Base-by-base conservation (phyloP, 371 early-diverging fungal species). In the Apophysomyces variabilis region DNA sequence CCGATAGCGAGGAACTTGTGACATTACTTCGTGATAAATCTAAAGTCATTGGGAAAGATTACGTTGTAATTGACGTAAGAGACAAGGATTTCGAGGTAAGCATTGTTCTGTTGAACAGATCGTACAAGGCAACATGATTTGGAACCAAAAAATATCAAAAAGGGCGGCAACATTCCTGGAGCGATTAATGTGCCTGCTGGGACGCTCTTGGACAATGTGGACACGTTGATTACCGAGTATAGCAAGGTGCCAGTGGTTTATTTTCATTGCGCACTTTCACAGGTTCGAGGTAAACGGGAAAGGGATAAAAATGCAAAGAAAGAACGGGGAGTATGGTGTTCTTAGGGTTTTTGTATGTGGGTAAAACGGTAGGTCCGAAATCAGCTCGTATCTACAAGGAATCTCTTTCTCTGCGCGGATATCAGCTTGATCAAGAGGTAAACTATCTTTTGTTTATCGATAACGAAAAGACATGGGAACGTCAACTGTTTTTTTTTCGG, bases 251-350 rank as follows among this genome's bases (percentile, higher is more conserved):
- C 92, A 0, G 69, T 73, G 26, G 76, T 96, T 1, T 84, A 89
- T 64, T 94, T 96, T 68, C 95, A 95, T 69, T 96, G 96, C 68
- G 91, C 93, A 5, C 72, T 93, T 32, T 94, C 94, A 12, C 93
- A 95, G 74, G 90, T 90, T 12, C 82, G 91, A 57, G 93, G 79
- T 74, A 75, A 41, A 57, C 32, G 46, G 16, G 8, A 4, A 5
- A 66, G 21, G 14, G 21, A 43, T n/a, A 18, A 9, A 39, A 9
- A 26, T 26, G 32, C 32, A 26, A 26, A 26, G 41, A 32, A 35
- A 21, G 3, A 44, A 58, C 4, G 38, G 4, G 26, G 39, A 18
- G 13, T 11, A 59, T 50, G 12, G 11, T 14, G n/a, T 11, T 41
- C 11, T 58, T 61, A 58, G 18, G 16, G 21, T 8, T 16, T 47